Conservation (phyloP, 2,329 filamentous ascomycete genomes). For the Fusarium udum region DNA sequence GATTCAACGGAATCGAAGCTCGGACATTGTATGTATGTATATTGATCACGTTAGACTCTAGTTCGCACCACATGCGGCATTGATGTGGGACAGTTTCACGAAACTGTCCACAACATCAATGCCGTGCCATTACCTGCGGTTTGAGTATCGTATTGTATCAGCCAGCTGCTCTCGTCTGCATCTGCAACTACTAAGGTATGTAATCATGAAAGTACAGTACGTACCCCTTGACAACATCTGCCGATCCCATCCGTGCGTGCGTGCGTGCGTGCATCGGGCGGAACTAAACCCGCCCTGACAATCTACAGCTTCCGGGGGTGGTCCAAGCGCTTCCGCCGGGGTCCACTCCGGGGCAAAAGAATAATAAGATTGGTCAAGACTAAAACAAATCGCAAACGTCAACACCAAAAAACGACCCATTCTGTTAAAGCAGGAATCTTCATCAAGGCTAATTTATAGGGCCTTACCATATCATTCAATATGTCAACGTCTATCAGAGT, state of each 20-base stretch:
- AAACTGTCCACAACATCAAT: not conserved
- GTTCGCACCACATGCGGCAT: not conserved
- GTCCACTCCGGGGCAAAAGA: conserved; percentile 8
- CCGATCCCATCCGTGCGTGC: conserved; percentile 6
- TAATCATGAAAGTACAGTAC: not conserved
- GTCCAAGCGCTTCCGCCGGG: conserved; percentile 21
- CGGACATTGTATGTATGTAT: not conserved
- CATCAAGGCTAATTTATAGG: not conserved
- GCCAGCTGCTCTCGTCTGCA: not conserved
- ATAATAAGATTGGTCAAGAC: conserved; percentile 17
- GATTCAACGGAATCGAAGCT: not conserved
- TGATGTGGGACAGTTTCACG: not conserved
- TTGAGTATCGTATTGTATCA: not conserved
- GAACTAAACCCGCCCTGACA: conserved; percentile 3
- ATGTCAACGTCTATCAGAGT: conserved; percentile 33
- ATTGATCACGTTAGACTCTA: not conserved
- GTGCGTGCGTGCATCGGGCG: not conserved
- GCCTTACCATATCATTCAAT: not conserved
- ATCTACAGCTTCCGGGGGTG: conserved; percentile 13
- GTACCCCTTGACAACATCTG: not conserved
- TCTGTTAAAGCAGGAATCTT: conserved; percentile 12
- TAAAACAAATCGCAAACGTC: conserved; percentile 25
- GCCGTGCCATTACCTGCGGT: not conserved
- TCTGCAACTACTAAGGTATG: not conserved
- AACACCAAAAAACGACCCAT: conserved; percentile 23